Evolutionary conservation across 2,329 filamentous ascomycete species (phyloP).

Genomic region (Pseudocercospora cruenta): DNA sequence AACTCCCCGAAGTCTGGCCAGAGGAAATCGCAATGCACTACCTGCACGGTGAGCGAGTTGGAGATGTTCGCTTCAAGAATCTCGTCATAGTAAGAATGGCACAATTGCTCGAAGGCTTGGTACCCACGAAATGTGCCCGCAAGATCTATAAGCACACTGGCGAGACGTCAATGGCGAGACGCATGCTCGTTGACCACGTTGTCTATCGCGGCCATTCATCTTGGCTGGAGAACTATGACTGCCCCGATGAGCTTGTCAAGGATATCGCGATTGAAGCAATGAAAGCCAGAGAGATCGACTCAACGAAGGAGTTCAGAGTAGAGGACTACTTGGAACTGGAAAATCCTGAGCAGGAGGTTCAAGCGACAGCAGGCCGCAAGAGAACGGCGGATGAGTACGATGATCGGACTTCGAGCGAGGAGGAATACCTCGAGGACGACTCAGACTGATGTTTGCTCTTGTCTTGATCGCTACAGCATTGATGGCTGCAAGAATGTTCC

Average conservation of each 20-base stretch:
- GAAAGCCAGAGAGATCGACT: not conserved
- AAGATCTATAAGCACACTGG: not conserved
- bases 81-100: not conserved
- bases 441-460: not conserved
- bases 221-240: not conserved
- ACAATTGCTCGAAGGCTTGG: not conserved
- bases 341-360: not conserved
- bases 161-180: not conserved
- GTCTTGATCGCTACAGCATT: not conserved
- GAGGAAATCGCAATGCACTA: not conserved
- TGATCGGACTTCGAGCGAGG: not conserved
- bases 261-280: not conserved
- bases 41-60: not conserved
- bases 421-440: not conserved
- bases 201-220: not conserved
- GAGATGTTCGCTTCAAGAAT: not conserved
- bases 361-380: not conserved
- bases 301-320: not conserved
- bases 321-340: not conserved
- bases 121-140: not conserved
- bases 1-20: not conserved
- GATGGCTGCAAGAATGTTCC: not conserved
- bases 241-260: not conserved
- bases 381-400: not conserved
- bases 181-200: not conserved